Evolutionary conservation across 345 rosid species (phyloP), one percentile per base, ranked within the genome.

Genomic region (Acer saccharum): DNA sequence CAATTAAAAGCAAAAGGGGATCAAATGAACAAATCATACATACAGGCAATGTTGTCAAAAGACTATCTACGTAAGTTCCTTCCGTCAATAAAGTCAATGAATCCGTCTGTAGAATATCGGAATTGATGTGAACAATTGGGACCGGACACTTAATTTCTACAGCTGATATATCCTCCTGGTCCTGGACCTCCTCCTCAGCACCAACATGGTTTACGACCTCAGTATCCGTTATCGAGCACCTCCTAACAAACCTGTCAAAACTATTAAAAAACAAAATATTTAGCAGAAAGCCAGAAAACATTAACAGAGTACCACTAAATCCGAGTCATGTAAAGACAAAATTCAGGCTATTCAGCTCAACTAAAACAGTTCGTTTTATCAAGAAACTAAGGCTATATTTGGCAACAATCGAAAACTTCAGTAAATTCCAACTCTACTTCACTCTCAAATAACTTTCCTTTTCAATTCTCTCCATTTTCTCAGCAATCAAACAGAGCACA

Each of bases 1-100:
- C 18, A 39, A 25, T 44, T 35, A 29, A 55, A 50, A 18, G 27
- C 63, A 11, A 77, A 10, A 65, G 21, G 70, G 27, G 62, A 21
- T 41, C 39, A 13, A 18, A 69, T 12, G 11, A 57, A 23, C 71
- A 68, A 18, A 58, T 69, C 46, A 72, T 57, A 78, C 92, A 16
- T 87, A 93, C 99, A 1, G 96, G 97, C 82, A 95, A 82, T 63
- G 87, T 81, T 23, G 93, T 88, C 87, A 95, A 82, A 67, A 95
- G 87, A 60, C 89, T 87, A 80, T 91, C 98, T 6, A 88, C 88
- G 73, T 76, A 92, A 74, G 92, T 83, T 63, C 84, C 82, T 76
- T 86, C 91, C 0, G 88, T 81, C n/a, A 95, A 88, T 66, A 92
- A 86, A 80, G 89, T 84, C 39, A 90, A 68, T 77, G 98, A 82